Percentiles rank a stretch among this genome's conserved stretches.
Conservation (phyloP, 768 basidiomycete genomes). For the Boletus sp. region DNA sequence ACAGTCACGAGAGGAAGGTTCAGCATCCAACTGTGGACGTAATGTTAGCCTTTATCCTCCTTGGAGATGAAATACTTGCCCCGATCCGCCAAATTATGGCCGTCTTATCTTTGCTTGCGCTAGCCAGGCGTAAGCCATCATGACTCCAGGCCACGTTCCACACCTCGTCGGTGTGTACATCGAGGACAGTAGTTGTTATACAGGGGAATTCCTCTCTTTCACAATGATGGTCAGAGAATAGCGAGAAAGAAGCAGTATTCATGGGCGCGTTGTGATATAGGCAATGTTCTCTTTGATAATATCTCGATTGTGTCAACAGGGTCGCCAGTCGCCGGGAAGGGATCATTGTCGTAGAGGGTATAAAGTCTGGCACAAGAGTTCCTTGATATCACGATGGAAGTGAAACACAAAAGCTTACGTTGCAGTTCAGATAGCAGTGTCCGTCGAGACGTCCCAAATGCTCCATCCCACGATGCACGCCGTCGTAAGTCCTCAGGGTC, state of each 20-base stretch:
- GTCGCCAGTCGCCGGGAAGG: constrained; percentile 85
- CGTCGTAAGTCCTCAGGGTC: constrained; percentile 79
- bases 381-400: neutral
- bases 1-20: constrained; percentile 58
- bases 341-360: constrained; percentile 90
- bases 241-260: constrained; percentile 61
- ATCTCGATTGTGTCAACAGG: constrained; percentile 80
- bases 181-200: constrained; percentile 79
- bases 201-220: constrained; percentile 79
- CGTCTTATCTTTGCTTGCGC: constrained; percentile 80
- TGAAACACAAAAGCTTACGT: constrained; percentile 46
- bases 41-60: constrained; percentile 4
- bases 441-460: constrained; percentile 72
- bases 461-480: constrained; percentile 88
- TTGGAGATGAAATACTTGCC: constrained; percentile 47
- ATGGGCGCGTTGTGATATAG: constrained; percentile 80
- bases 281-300: constrained; percentile 78
- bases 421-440: constrained; percentile 78
- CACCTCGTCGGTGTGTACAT: constrained; percentile 89
- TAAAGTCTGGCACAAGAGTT: constrained; percentile 57
- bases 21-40: constrained; percentile 41
- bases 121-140: constrained; percentile 80
- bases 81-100: constrained; percentile 88
- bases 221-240: constrained; percentile 87
- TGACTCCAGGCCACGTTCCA: constrained; percentile 97